Base-by-base conservation (phyloP, 192 early-diverging fungal genomes). In the Funneliformis geosporum region DNA sequence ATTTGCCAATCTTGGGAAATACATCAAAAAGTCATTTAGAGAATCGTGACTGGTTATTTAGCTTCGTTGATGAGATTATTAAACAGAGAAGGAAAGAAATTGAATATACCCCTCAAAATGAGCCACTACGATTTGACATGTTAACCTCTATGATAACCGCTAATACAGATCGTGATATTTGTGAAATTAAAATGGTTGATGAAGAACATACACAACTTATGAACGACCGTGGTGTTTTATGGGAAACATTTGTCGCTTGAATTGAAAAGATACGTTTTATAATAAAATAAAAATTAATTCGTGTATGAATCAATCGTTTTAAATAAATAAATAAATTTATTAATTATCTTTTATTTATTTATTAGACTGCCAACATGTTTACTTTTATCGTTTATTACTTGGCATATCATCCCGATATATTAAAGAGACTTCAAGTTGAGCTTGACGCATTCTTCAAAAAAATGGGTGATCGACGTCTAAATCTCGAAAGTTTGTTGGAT, bases 281-380 rank as follows among this genome's bases (percentile, higher is more conserved):
- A 33, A 33, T 33, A 33, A 10, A 9, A 16, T 14, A 0, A 38
- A 33, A 16, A 47, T 1, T 28, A 2, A 47, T 27, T 25, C 5
- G 23, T 73, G 38, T 18, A n/a, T 55, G 16, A n/a, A 18, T n/a
- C n/a, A n/a, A n/a, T n/a, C n/a, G n/a, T n/a, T n/a, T n/a, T n/a
- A 55, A 47, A 5, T 44, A 21, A 44, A 0, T 44, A 44, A 44
- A 44, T 6, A 0, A 44, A 44, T 9, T 44, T 0, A 44, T 44
- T 44, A 7, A 10, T 47, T 23, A 33, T 33, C 33, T 33, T 23
- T n/a, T 42, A 28, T 33, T 2, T 33, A 8, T 25, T 18, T 72
- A 44, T 21, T 74, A 74, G 73, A 74, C 73, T 25, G 73, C 73
- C 55, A 46, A 74, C 59, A 27, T 44, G 16, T 28, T 74, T 27